Percentiles rank a stretch among this genome's conserved stretches.
Evolutionary conservation across 345 rosid genomes (phyloP).

Genomic region (Citrus sp.): DNA sequence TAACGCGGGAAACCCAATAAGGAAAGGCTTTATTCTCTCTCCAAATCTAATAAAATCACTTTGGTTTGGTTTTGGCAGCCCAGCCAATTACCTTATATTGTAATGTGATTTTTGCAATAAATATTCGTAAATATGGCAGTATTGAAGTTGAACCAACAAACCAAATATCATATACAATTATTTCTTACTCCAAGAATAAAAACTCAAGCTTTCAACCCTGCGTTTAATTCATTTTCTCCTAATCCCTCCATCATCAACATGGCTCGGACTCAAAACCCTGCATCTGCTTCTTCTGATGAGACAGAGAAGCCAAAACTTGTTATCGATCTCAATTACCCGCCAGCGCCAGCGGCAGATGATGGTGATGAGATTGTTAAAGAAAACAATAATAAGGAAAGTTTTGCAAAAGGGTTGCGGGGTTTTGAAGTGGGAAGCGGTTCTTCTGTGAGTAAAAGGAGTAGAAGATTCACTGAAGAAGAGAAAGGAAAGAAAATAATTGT

Average conservation of each 20-base stretch:
- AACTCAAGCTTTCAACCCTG: background rate
- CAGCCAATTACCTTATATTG: background rate
- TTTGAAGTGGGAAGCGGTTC: background rate
- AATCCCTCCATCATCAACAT: too few relatives aligned
- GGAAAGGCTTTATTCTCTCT: too few relatives aligned
- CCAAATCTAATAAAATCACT: background rate
- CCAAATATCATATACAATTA: background rate
- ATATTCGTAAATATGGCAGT: background rate
- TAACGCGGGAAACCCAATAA: too few relatives aligned
- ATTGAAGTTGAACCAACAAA: background rate
- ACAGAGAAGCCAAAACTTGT: background rate
- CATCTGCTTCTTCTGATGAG: background rate
- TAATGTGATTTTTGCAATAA: background rate
- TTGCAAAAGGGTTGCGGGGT: background rate
- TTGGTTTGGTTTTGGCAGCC: background rate
- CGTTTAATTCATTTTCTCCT: too few relatives aligned
- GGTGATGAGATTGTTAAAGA: background rate
- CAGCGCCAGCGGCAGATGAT: background rate
- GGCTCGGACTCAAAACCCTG: too few relatives aligned
- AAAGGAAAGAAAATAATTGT: slow-evolving; percentile 5
- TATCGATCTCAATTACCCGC: background rate
- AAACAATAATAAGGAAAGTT: background rate
- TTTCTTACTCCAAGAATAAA: background rate
- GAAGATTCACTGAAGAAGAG: slow-evolving; percentile 6
- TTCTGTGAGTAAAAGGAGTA: background rate